Conservation (phyloP, 495 filamentous ascomycete species). For the Podospora pseudoanserina region DNA sequence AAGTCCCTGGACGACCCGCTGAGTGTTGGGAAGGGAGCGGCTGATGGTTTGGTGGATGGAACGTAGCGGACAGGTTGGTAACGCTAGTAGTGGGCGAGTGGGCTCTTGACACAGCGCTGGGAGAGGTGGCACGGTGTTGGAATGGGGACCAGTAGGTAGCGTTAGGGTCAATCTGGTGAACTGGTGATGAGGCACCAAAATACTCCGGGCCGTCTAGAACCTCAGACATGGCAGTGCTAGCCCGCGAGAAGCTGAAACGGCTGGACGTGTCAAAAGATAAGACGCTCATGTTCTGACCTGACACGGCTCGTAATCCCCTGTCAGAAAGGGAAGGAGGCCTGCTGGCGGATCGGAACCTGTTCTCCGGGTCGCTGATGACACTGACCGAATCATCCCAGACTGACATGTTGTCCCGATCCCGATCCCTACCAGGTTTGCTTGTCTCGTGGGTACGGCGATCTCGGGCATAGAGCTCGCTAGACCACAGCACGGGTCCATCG, state of each 20-base stretch:
- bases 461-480: constrained; percentile 78
- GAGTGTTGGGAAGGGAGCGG: constrained; percentile 40
- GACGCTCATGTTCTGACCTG: constrained; percentile 54
- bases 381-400: constrained; percentile 54
- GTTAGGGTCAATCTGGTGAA: constrained; percentile 70
- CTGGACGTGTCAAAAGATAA: constrained; percentile 63
- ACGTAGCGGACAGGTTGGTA: constrained; percentile 47
- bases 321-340: constrained; percentile 36
- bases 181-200: constrained; percentile 62
- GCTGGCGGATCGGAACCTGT: constrained; percentile 36
- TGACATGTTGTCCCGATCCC: constrained; percentile 36
- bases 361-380: constrained; percentile 50
- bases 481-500: constrained; percentile 87
- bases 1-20: constrained; percentile 47
- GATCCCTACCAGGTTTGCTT: constrained; percentile 41
- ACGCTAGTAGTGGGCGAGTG: constrained; percentile 56
- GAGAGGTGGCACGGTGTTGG: constrained; percentile 58
- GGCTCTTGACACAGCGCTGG: constrained; percentile 54
- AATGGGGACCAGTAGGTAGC: constrained; percentile 89
- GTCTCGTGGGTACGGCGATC: constrained; percentile 76
- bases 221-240: constrained; percentile 56
- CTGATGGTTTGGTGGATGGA: constrained; percentile 39
- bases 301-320: constrained; percentile 52
- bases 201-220: constrained; percentile 67
- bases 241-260: constrained; percentile 55